Percentiles rank a stretch among this genome's conserved stretches.
phyloP scores from a whole-genome alignment of 2,329 filamentous ascomycete species.

The Aquanectria penicillioides region DNA sequence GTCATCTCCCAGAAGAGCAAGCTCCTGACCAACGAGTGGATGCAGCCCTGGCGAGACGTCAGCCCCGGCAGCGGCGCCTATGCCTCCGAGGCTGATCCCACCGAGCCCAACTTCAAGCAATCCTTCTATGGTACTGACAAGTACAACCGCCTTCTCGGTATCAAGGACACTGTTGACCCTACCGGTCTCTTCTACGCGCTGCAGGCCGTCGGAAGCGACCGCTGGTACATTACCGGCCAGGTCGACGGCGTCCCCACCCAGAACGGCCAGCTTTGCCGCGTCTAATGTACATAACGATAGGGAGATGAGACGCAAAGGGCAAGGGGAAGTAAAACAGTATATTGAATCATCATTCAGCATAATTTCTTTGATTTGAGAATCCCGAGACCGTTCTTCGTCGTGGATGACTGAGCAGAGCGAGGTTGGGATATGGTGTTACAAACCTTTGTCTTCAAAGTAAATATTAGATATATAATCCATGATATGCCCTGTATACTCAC shows the following conservation, averaged over 20 bases:
- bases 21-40: constrained; percentile 36
- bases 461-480: no score
- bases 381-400: no score
- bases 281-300: neutral
- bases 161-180: constrained; percentile 33
- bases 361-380: no score
- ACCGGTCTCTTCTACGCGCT: constrained; percentile 34
- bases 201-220: constrained; percentile 32
- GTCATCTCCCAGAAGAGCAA: constrained; percentile 27
- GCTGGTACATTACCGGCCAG: constrained; percentile 34
- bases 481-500: no score
- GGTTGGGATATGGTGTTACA: no score
- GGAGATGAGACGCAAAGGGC: no score
- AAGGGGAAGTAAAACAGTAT: no score
- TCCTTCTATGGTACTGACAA: constrained; percentile 33
- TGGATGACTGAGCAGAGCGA: no score
- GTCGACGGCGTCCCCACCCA: constrained; percentile 35
- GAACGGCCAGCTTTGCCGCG: constrained; percentile 33
- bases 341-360: no score
- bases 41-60: constrained; percentile 40
- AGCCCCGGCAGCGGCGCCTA: constrained; percentile 31
- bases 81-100: constrained; percentile 34
- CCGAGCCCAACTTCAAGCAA: constrained; percentile 36
- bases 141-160: constrained; percentile 29
- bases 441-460: no score